These are phyloP conservation scores for Megacollybia platyphylla DNA, from an alignment of 1,284 basidiomycete genomes.

Conservation along the genomic window DNA sequence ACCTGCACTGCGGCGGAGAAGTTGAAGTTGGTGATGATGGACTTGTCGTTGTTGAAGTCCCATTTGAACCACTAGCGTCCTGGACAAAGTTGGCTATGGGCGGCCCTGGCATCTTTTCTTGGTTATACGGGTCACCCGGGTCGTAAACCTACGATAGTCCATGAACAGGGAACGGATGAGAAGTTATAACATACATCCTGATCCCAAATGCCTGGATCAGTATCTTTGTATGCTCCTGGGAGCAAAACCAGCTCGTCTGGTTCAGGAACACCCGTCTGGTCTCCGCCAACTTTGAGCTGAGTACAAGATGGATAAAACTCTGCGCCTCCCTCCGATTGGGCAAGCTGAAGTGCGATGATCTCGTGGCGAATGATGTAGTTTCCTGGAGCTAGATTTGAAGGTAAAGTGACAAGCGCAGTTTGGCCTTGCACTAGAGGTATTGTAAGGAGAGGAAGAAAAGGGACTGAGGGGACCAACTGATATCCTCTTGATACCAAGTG, in stretches of 20 bases:
- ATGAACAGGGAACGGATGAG: background rate
- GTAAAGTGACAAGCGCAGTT: constrained; percentile 36
- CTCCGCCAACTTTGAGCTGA: constrained; percentile 45
- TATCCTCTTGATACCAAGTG: constrained; percentile 21
- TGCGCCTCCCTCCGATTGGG: constrained; percentile 33
- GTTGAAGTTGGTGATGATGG: too few species aligned
- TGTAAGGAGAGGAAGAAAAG: constrained; percentile 1
- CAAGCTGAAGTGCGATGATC: constrained; percentile 60
- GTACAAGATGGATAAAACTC: constrained; percentile 64
- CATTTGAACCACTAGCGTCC: background rate
- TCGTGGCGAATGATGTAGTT: constrained; percentile 63
- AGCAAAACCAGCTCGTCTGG: constrained; percentile 36
- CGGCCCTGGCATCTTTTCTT: constrained; percentile 43
- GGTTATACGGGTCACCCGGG: constrained; percentile 16
- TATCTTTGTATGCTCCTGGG: constrained; percentile 55
- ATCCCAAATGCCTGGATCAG: constrained; percentile 44
- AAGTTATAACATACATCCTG: background rate
- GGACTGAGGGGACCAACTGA: constrained; percentile 17
- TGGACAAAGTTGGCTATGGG: constrained; percentile 27
- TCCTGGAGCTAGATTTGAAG: constrained; percentile 40
- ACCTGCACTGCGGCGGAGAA: too few species aligned
- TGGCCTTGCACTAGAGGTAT: constrained; percentile 13
- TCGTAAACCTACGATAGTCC: constrained; percentile 9
- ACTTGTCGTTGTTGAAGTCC: background rate
- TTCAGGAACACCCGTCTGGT: constrained; percentile 28